These are phyloP conservation scores for Adiantum capillusveneris DNA, from an alignment of 75 land plant genomes.

Conservation along the genomic window DNA sequence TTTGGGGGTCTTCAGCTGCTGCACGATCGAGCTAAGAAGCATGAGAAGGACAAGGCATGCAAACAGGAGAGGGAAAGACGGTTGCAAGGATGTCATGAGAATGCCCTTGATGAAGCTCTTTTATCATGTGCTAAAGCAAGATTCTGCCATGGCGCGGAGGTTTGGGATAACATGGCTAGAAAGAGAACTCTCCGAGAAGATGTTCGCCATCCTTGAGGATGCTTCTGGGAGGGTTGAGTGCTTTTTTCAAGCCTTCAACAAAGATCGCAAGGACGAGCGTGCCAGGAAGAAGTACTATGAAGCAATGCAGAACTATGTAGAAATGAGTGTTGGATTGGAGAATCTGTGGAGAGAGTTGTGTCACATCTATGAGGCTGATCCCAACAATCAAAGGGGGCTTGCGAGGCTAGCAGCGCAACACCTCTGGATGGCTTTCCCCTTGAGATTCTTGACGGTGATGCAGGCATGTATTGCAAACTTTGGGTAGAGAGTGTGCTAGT, in stretches of 20 bases:
- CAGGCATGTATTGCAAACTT: too few species aligned
- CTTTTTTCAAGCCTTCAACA: background rate
- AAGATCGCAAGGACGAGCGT: background rate
- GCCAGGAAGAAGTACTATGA: background rate
- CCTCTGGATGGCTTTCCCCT: constrained; percentile 13
- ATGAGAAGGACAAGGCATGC: background rate
- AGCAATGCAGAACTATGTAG: constrained; percentile 6
- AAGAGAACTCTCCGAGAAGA: background rate
- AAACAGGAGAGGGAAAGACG: background rate
- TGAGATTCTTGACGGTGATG: constrained; percentile 16
- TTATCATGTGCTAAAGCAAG: background rate
- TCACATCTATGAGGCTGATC: constrained; percentile 17
- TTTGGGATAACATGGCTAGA: background rate
- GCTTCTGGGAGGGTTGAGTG: background rate
- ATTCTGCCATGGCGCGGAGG: background rate
- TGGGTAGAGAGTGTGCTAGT: constrained; percentile 11
- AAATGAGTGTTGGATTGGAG: constrained; percentile 3
- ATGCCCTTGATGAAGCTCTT: too few species aligned
- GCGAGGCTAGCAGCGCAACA: constrained; percentile 11
- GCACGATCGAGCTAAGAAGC: too few species aligned
- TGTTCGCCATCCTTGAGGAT: background rate
- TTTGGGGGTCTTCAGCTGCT: background rate
- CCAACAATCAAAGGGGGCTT: background rate
- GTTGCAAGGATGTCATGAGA: background rate
- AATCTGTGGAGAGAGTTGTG: constrained; percentile 19